Evolutionary conservation across 75 land plant genomes (phyloP).

Genomic region (Pinus tabuliformis): DNA sequence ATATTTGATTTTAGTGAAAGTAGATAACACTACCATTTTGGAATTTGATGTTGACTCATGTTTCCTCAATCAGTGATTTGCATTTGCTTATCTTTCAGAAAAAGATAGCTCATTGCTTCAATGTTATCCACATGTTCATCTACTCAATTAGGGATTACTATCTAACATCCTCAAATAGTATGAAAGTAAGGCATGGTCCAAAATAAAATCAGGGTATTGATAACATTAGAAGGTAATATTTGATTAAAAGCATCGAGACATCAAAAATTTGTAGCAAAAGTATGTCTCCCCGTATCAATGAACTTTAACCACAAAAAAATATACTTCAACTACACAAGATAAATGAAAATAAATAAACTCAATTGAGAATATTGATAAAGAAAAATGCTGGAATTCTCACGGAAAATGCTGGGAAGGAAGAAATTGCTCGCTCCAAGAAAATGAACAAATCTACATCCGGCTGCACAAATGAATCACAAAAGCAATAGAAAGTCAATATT

Average conservation of each 20-base stretch:
- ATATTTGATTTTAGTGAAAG: background rate
- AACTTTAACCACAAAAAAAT: background rate
- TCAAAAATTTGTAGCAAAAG: background rate
- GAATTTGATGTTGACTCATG: background rate
- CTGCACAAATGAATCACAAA: slow-evolving; percentile 7
- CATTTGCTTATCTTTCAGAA: background rate
- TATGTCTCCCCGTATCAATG: background rate
- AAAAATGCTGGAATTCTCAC: background rate
- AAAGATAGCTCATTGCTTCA: background rate
- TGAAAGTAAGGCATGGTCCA: background rate
- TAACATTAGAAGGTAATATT: background rate
- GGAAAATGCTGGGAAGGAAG: slow-evolving; percentile 7
- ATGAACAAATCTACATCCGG: slow-evolving; percentile 12
- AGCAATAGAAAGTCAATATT: background rate
- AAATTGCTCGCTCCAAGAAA: slow-evolving; percentile 9
- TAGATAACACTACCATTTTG: background rate
- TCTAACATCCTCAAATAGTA: background rate
- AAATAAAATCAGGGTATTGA: background rate
- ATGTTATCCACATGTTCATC: background rate
- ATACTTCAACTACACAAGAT: background rate
- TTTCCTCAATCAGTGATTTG: background rate
- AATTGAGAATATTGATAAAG: background rate
- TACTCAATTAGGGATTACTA: background rate
- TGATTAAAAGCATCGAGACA: background rate
- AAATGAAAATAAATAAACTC: background rate